phyloP scores from a whole-genome alignment of 2,329 filamentous ascomycete genomes.

The Stagonosporopsis vannaccii region DNA sequence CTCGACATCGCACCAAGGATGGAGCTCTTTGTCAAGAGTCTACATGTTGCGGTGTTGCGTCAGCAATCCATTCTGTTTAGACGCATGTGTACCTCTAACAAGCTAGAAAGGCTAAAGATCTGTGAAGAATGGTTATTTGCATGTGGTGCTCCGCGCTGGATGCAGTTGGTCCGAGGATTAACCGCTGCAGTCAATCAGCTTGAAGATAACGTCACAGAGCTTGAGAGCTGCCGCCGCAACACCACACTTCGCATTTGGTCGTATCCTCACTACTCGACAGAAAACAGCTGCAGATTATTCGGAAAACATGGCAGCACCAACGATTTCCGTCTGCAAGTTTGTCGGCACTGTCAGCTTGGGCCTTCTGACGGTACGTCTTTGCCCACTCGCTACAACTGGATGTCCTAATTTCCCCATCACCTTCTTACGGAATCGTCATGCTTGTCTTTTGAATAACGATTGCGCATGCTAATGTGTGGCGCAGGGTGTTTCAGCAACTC shows the following conservation, averaged over 20 bases:
- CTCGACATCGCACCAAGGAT: background rate
- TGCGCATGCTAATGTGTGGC: conserved; percentile 6
- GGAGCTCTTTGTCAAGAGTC: background rate
- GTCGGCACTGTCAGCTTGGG: conserved; percentile 90
- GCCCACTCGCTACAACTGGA: conserved; percentile 15
- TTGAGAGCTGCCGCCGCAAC: background rate
- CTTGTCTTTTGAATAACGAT: background rate
- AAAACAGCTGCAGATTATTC: background rate
- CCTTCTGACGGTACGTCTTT: conserved; percentile 77
- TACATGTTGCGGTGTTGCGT: background rate
- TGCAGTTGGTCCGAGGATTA: conserved; percentile 8
- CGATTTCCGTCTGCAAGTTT: conserved; percentile 85
- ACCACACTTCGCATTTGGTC: conserved; percentile 7
- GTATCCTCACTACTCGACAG: background rate
- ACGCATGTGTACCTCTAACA: background rate
- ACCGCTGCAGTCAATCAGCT: conserved; percentile 27
- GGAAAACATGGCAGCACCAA: conserved; percentile 66
- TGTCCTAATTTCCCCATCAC: background rate
- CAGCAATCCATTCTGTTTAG: background rate
- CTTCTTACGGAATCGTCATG: background rate
- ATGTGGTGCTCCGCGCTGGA: background rate
- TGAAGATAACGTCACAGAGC: conserved; percentile 30
- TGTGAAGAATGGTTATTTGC: background rate
- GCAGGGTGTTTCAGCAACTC: conserved; percentile 87
- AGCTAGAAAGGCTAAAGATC: background rate